Base-by-base conservation (phyloP, 768 basidiomycete species). In the Amanita inopinata region DNA sequence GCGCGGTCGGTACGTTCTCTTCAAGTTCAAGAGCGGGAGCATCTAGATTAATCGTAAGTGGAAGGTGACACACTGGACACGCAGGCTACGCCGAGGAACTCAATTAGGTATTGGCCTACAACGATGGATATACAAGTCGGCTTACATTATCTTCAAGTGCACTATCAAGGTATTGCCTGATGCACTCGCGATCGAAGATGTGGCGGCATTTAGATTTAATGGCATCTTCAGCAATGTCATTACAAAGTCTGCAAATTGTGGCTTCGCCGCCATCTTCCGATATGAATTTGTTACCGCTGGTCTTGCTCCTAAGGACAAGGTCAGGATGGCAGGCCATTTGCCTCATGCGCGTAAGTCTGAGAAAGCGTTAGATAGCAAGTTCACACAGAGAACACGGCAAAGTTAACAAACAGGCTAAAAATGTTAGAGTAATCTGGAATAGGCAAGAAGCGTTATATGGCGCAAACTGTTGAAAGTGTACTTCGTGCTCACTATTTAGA, bases 271-370 rank as follows among this genome's bases (percentile, higher is more conserved):
- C 56, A 22, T 82, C 74, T 14, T 78, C 74, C 20, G 59, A 58
- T 5, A 68, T 58, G 53, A 88, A 87, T 34, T 69, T 66, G 8
- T 66, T 67, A 1, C 77, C 73, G 45, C 87, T 90, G 17, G 71
- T 83, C 66, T 83, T 92, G 66, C 83, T 87, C 38, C 85, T 75
- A 14, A 97, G 68, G 10, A 98, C 93, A 24, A 98, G 74, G 58
- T 97, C 94, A 4, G 94, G 94, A 56, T 90, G 89, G 51, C 89
- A 91, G 4, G 87, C 89, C 86, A 91, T 86, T 67, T 92, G 89
- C 33, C 89, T 71, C 90, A 97, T 94, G 40, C 96, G 81, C 4
- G 93, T 98, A 43, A 98, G 78, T 51, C 89, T 82, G 39, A 49
- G 53, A 44, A 61, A 39, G 32, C 40, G 43, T 39, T 40, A 38